Percentiles rank a stretch among this genome's conserved stretches.
phyloP scores from a whole-genome alignment of 2,329 filamentous ascomycete species.

The Rasamsonia emersonii region DNA sequence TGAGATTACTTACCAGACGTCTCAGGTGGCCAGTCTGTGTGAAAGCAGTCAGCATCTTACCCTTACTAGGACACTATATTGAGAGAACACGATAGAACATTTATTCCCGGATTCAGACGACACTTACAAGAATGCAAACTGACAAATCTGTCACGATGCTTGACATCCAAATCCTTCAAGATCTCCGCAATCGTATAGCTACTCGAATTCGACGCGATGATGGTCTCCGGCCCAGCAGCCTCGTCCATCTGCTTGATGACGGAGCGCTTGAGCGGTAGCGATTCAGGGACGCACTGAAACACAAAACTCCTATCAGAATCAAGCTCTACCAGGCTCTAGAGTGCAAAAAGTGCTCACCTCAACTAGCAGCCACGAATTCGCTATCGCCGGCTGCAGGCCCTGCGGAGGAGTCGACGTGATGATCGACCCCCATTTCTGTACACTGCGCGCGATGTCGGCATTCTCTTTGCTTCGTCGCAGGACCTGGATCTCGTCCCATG shows the following conservation, averaged over 20 bases:
- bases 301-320: no score
- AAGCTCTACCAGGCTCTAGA: conserved; percentile 3
- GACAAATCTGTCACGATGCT: conserved; percentile 27
- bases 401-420: conserved; percentile 13
- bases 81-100: conserved; percentile 1
- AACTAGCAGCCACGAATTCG: conserved; percentile 27
- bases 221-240: conserved; percentile 24
- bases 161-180: conserved; percentile 27
- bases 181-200: conserved; percentile 39
- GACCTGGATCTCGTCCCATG: conserved; percentile 18
- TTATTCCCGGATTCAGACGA: background rate
- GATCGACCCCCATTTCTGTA: conserved; percentile 16
- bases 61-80: background rate
- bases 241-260: conserved; percentile 34
- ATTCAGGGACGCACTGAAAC: conserved; percentile 41
- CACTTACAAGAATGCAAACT: conserved; percentile 39
- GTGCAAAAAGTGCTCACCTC: conserved; percentile 18
- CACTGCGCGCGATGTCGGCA: conserved; percentile 4
- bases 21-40: conserved; percentile 32
- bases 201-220: conserved; percentile 42
- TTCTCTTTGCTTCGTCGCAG: conserved; percentile 11
- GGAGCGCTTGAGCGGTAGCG: conserved; percentile 32
- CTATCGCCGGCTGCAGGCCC: conserved; percentile 13
- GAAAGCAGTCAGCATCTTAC: background rate
- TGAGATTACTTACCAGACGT: conserved; percentile 18